These are phyloP conservation scores for Colletotrichum caudatum DNA, from an alignment of 2,329 filamentous ascomycete species.

Conservation along the genomic window DNA sequence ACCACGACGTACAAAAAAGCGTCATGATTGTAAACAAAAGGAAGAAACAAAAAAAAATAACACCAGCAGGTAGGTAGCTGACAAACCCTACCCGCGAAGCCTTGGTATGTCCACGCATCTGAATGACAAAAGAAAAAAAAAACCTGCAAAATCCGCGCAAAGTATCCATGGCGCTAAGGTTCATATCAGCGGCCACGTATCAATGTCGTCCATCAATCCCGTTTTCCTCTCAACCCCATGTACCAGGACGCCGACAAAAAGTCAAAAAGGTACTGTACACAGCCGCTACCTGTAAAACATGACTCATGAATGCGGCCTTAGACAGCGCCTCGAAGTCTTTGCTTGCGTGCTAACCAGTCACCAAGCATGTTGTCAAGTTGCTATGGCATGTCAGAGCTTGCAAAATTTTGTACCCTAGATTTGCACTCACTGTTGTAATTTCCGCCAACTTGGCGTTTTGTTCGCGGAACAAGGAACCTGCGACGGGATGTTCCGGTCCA, in stretches of 20 bases:
- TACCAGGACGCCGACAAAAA: slow-evolving; percentile 38
- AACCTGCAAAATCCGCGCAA: slow-evolving; percentile 35
- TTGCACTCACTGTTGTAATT: slow-evolving; percentile 77
- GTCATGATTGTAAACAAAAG: slow-evolving; percentile 36
- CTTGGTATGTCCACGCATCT: slow-evolving; percentile 38
- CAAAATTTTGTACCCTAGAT: slow-evolving; percentile 9
- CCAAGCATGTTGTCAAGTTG: slow-evolving; percentile 90
- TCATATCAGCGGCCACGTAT: slow-evolving; percentile 43
- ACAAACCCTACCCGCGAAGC: background rate
- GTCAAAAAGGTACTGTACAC: slow-evolving; percentile 39
- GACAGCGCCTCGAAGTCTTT: slow-evolving; percentile 67
- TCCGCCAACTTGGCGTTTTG: slow-evolving; percentile 88
- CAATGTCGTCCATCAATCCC: slow-evolving; percentile 40
- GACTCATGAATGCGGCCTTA: slow-evolving; percentile 46
- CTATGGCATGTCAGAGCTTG: slow-evolving; percentile 51
- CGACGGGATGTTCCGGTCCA: slow-evolving; percentile 86
- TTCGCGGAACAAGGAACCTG: slow-evolving; percentile 83
- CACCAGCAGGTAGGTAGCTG: background rate
- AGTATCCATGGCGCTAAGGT: slow-evolving; percentile 44
- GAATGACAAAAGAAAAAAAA: slow-evolving; percentile 25
- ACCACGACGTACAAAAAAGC: slow-evolving; percentile 10
- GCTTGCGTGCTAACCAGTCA: slow-evolving; percentile 81
- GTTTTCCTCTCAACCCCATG: slow-evolving; percentile 35
- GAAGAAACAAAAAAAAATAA: slow-evolving; percentile 7
- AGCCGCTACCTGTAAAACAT: slow-evolving; percentile 36